Evolutionary conservation across 1,139 yeast species (phyloP), one percentile per base, ranked within the genome.

Genomic region (Magnusiomyces suaveolens): DNA sequence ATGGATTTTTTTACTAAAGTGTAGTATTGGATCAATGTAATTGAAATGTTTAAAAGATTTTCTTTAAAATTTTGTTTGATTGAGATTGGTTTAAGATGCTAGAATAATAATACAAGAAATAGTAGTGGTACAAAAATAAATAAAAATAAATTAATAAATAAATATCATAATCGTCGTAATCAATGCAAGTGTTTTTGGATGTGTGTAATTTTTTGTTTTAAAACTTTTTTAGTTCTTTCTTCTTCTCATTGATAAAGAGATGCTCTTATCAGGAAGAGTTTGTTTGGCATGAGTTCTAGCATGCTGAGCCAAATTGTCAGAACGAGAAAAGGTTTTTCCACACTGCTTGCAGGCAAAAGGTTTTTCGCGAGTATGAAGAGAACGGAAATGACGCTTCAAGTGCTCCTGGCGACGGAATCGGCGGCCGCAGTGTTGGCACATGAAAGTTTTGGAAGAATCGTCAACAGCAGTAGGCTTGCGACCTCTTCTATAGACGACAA

Each of bases 261-360:
- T 4, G 18, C 41, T 36, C 18, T 36, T 36, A 10, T 36, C 41
- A 14, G 41, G 16, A 36, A 36, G 18, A 10, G 33, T 24, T 20
- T 38, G 51, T 48, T 41, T 52, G 38, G 53, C 44, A 52, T 84
- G 92, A 8, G 83, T 81, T 62, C 84, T 83, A 59, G 82, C 76
- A 69, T 85, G 95, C 70, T 85, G 92, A 49, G 83, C 79, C 62
- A 85, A 72, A 63, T 85, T 85, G 66, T 85, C 95, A 20, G 85
- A 78, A 59, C 95, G 75, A 59, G 89, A 83, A 63, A 85, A 85
- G 65, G 82, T 81, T 70, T 84, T 85, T 52, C 79, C 78, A 65
- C 95, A 85, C 38, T 80, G 75, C n/a, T 73, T 71, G 69, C 95
- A 85, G 60, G 75, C 81, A 68, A 77, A 85, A 0, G 95, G 94